Evolutionary conservation across 2,329 filamentous ascomycete genomes (phyloP), one percentile per base, ranked within the genome.

Genomic region (Harringtonia aguacate): DNA sequence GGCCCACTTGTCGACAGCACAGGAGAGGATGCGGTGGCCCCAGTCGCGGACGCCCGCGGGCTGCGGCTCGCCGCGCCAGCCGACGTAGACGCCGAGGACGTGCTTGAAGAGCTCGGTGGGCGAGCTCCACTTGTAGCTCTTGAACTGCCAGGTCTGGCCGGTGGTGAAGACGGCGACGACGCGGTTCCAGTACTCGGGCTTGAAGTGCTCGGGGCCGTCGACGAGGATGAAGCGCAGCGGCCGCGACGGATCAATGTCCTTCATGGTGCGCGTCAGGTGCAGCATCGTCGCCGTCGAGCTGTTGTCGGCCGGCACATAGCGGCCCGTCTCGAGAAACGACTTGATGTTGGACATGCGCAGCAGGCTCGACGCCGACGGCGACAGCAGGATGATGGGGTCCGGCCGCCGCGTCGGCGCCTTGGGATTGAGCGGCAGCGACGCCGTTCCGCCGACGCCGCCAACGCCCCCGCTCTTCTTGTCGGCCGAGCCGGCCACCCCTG

Each of bases 131-230:
- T 94, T 95, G 75, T 98, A 98, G 53, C 80, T 85, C 67, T 95
- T 95, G 68, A 98, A 98, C 65, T 98, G 92, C 92, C 92, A 98
- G 10, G 84, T 81, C 67, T 98, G 92, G 29, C 92, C 92, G 0
- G 92, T 98, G 0, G 92, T 98, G 66, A 98, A 97, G 46, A 98
- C 89, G 13, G 86, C 92, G 2, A 95, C 92, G 8, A 98, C 84
- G 41, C 89, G 81, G 56, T 82, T 82, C 92, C 92, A 98, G 69
- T 97, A 95, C 59, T 97, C 89, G 0, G 92, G 92, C 62, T 95
- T 94, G 75, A 98, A 98, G 61, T 92, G 84, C 58, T 94, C 83
- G 0, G 89, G 85, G 17, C 82, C 84, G 61, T 98, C 92, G 43
- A 97, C 90, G 33, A 98, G 79, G 58, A 97, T 94, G 69, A 98